Percentiles rank a stretch among this genome's conserved stretches.
Conservation (phyloP, 257 asterid genomes). For the Paulownia fortunei region DNA sequence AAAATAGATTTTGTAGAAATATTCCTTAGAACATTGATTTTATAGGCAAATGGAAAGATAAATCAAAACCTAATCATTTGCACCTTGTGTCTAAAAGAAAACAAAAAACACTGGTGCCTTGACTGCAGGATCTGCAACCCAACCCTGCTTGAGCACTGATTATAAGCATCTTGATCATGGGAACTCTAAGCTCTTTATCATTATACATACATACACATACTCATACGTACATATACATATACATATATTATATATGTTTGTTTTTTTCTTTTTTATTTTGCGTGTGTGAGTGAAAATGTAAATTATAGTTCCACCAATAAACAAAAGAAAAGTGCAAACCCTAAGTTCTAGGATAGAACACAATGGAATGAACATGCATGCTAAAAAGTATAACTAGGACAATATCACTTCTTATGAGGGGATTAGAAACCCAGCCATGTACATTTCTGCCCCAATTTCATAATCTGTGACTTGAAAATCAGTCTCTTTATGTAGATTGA, state of each 20-base stretch:
- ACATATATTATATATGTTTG: background rate
- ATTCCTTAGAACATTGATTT: background rate
- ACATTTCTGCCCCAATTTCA: slow-evolving; percentile 23
- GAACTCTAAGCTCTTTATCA: background rate
- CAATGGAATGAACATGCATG: slow-evolving; percentile 15
- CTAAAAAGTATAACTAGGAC: slow-evolving; percentile 5
- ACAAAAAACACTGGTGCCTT: background rate
- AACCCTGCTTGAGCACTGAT: background rate
- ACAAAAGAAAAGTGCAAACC: background rate
- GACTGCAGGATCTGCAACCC: background rate
- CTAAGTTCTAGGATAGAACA: background rate
- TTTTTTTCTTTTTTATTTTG: background rate
- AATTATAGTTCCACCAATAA: slow-evolving; percentile 17
- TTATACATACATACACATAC: background rate
- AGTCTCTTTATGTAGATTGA: slow-evolving; percentile 28
- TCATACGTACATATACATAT: background rate
- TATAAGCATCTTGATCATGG: background rate
- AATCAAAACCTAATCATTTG: background rate
- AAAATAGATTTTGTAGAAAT: background rate
- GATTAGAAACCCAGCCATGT: slow-evolving; percentile 26
- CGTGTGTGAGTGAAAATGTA: background rate
- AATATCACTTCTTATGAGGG: slow-evolving; percentile 25
- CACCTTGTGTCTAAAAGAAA: background rate
- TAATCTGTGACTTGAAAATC: slow-evolving; percentile 21
- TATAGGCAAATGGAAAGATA: background rate